Percentiles rank a stretch among this genome's conserved stretches.
phyloP scores from a whole-genome alignment of 1,139 yeast genomes.

The Magnusiomyces tetraspermus region DNA sequence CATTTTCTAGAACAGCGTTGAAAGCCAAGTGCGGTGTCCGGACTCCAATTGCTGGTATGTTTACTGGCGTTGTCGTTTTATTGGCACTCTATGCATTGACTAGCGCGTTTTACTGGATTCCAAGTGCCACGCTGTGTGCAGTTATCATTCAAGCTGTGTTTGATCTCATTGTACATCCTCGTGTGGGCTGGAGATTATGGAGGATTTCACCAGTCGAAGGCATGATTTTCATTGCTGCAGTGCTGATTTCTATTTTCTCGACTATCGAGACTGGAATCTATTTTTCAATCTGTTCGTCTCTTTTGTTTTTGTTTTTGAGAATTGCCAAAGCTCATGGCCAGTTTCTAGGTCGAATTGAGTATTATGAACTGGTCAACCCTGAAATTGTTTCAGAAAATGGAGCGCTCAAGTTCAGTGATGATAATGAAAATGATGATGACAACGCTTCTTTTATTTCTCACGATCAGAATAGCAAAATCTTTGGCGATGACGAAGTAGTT shows the following conservation, averaged over 20 bases:
- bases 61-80: slow-evolving; percentile 81
- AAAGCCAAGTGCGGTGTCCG: slow-evolving; percentile 93
- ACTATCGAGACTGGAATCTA: slow-evolving; percentile 84
- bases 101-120: slow-evolving; percentile 10
- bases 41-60: slow-evolving; percentile 88
- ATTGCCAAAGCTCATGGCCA: slow-evolving; percentile 73
- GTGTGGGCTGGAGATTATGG: slow-evolving; percentile 68
- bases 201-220: slow-evolving; percentile 66
- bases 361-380: slow-evolving; percentile 39
- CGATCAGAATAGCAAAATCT: not conserved
- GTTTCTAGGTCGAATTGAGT: slow-evolving; percentile 63
- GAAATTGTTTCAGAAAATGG: slow-evolving; percentile 55
- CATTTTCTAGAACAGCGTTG: slow-evolving; percentile 88
- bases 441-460: not conserved
- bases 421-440: not conserved
- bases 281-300: slow-evolving; percentile 79
- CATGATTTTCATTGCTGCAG: slow-evolving; percentile 66
- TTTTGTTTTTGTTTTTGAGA: slow-evolving; percentile 62
- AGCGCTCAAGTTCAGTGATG: slow-evolving; percentile 41
- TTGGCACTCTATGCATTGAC: slow-evolving; percentile 69
- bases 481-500: too few relatives aligned
- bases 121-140: slow-evolving; percentile 72
- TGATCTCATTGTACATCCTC: slow-evolving; percentile 69
- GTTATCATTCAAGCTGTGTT: slow-evolving; percentile 93
- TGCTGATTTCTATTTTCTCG: slow-evolving; percentile 69